Evolutionary conservation across 2,329 filamentous ascomycete genomes (phyloP).

Genomic region (Penicillium fuscoglaucum): DNA sequence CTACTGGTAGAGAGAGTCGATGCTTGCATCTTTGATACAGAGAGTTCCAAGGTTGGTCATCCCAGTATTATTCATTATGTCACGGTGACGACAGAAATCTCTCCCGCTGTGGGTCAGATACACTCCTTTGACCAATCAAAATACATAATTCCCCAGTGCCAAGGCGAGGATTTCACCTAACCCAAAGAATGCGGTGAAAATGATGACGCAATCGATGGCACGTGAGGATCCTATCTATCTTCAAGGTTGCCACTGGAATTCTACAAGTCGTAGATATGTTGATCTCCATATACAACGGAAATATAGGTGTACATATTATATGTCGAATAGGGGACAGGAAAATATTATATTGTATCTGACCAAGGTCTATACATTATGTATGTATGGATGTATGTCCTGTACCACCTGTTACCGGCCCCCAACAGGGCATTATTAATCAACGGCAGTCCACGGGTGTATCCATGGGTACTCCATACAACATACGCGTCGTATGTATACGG

Average conservation of each 20-base stretch:
- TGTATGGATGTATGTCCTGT: not conserved
- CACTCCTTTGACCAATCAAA: not conserved
- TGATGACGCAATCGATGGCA: slow-evolving; percentile 11
- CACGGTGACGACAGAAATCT: slow-evolving; percentile 14
- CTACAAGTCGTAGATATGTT: not conserved
- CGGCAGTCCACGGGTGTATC: not conserved
- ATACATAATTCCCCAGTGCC: not conserved
- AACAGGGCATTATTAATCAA: not conserved
- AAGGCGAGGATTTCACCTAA: slow-evolving; percentile 1
- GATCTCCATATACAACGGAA: not conserved
- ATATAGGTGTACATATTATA: not conserved
- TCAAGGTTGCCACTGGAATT: slow-evolving; percentile 1
- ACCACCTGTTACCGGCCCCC: not conserved
- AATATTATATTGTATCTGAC: not conserved
- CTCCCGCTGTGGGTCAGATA: not conserved
- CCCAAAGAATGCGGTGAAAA: slow-evolving; percentile 13
- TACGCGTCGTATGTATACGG: not conserved
- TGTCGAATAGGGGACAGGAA: too few species aligned
- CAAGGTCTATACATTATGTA: not conserved
- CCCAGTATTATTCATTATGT: slow-evolving; percentile 11
- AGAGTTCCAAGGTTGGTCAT: not conserved
- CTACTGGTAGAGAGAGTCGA: not conserved
- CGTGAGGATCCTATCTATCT: not conserved
- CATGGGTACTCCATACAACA: not conserved
- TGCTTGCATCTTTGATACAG: slow-evolving; percentile 8